Evolutionary conservation across 495 filamentous ascomycete genomes (phyloP).

Genomic region (Penicilliopsis zonata): DNA sequence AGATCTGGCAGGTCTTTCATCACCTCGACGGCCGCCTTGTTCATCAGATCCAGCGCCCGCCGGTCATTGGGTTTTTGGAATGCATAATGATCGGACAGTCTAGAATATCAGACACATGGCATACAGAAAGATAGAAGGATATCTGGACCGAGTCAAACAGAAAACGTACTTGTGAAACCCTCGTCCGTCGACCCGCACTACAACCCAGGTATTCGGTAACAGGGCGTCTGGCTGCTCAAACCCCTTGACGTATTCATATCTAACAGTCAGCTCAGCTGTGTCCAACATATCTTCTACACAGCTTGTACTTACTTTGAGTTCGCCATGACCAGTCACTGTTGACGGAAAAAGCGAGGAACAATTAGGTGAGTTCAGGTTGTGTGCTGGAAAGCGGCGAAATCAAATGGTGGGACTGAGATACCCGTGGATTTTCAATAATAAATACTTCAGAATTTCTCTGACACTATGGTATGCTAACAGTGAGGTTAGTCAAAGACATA

Average conservation of each 20-base stretch:
- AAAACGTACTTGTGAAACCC: constrained; percentile 75
- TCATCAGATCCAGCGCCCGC: constrained; percentile 86
- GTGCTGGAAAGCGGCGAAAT: no score
- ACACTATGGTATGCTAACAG: no score
- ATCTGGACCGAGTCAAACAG: neutral
- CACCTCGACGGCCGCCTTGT: constrained; percentile 71
- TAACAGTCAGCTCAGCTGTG: no score
- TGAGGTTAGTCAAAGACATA: no score
- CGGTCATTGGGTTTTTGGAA: constrained; percentile 90
- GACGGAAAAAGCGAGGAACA: constrained; percentile 5
- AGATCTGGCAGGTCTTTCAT: constrained; percentile 79
- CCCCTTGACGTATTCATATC: constrained; percentile 84
- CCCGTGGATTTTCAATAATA: no score
- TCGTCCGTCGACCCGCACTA: constrained; percentile 83
- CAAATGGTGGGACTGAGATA: no score
- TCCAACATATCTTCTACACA: no score
- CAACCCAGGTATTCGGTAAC: constrained; percentile 85
- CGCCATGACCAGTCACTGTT: constrained; percentile 31
- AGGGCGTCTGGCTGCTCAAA: constrained; percentile 76
- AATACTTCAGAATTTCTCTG: no score
- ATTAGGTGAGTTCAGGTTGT: no score
- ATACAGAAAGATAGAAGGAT: neutral
- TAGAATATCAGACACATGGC: constrained; percentile 13
- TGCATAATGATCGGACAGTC: constrained; percentile 66
- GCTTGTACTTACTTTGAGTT: constrained; percentile 60